These are phyloP conservation scores for Pisolithus microcarpus DNA, from an alignment of 768 basidiomycete species.

Conservation along the genomic window DNA sequence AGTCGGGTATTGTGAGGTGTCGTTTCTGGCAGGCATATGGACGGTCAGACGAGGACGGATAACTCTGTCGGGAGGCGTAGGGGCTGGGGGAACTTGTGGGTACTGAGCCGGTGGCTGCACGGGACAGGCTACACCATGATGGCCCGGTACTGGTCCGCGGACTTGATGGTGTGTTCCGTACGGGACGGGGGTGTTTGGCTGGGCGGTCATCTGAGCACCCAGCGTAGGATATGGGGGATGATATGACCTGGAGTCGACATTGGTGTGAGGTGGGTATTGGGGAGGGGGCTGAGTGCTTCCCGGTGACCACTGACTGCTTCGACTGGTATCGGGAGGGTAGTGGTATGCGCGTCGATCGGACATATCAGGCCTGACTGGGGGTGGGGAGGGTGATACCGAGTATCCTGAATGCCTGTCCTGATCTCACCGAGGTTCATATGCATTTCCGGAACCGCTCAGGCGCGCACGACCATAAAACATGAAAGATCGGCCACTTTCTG, in stretches of 20 bases:
- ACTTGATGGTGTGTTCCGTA: conserved; percentile 13
- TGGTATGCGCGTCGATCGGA: conserved; percentile 25
- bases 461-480: conserved; percentile 19
- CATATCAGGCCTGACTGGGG: conserved; percentile 11
- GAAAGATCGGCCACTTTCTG: conserved; percentile 23
- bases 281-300: conserved; percentile 13
- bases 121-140: conserved; percentile 15
- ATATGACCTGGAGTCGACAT: conserved; percentile 13
- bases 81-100: conserved; percentile 6
- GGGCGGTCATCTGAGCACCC: conserved; percentile 15
- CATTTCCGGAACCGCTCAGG: conserved; percentile 26
- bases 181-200: conserved; percentile 9
- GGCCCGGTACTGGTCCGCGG: conserved; percentile 2
- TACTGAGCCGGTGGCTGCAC: conserved; percentile 18
- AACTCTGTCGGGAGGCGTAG: conserved; percentile 21
- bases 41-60: conserved; percentile 18
- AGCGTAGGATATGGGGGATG: conserved; percentile 15
- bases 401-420: background rate
- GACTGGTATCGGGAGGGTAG: conserved; percentile 15
- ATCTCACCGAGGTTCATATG: conserved; percentile 24
- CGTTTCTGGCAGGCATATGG: conserved; percentile 27
- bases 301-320: conserved; percentile 18
- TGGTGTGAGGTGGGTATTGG: conserved; percentile 19
- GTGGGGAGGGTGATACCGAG: conserved; percentile 1
- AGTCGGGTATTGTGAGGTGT: conserved; percentile 26